These are phyloP conservation scores for Venturia asperata DNA, from an alignment of 2,329 filamentous ascomycete genomes.

Conservation along the genomic window DNA sequence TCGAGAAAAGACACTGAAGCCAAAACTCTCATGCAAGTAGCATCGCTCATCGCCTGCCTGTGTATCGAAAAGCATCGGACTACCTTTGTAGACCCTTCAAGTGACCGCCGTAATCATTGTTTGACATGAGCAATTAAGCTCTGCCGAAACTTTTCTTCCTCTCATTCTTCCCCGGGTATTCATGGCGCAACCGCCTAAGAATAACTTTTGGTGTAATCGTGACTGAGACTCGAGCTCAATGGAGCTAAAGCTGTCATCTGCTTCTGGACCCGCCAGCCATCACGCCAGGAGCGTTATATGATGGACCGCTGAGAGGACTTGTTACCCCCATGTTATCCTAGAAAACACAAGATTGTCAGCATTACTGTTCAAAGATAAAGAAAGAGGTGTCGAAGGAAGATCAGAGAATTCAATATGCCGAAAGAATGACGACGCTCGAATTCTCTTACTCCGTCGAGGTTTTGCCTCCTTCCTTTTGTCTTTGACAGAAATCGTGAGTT, in stretches of 20 bases:
- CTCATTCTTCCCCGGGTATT: conserved; percentile 7
- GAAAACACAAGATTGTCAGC: conserved; percentile 3
- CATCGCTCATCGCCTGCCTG: conserved; percentile 12
- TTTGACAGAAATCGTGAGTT: not conserved
- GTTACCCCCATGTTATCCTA: conserved; percentile 6
- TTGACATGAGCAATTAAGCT: conserved; percentile 10
- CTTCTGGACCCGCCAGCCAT: conserved; percentile 13
- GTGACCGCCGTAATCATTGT: conserved; percentile 12
- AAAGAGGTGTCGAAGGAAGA: not conserved
- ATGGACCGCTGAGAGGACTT: conserved; percentile 6
- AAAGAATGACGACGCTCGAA: not conserved
- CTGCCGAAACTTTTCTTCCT: conserved; percentile 12
- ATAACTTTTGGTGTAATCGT: conserved; percentile 3
- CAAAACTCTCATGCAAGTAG: conserved; percentile 15
- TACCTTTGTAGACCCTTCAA: conserved; percentile 11
- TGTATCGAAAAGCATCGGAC: conserved; percentile 7
- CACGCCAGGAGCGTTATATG: conserved; percentile 9
- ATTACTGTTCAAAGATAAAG: conserved; percentile 6
- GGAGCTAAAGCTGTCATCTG: not conserved
- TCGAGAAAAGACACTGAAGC: conserved; percentile 10
- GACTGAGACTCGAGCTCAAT: conserved; percentile 4
- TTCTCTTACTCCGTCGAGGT: conserved; percentile 9
- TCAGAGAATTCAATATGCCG: not conserved
- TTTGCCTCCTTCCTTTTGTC: not conserved
- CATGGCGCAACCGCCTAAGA: not conserved